Conservation (phyloP, 73 alveolate genomes). For the Paramecium biaurelia region DNA sequence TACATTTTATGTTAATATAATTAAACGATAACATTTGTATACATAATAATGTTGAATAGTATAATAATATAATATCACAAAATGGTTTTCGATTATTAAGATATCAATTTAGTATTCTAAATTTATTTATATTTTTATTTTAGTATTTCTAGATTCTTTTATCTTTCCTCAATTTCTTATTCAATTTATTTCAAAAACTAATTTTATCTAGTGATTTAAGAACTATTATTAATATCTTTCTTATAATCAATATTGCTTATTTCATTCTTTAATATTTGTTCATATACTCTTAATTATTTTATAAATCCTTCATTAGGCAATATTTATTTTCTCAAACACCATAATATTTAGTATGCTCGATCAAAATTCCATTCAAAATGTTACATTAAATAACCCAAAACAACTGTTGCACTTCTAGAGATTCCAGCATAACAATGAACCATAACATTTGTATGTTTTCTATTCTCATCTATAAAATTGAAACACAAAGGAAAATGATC, state of each 20-base stretch:
- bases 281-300: slow-evolving; percentile 62
- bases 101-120: neutral
- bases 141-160: neutral
- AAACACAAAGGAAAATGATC: neutral
- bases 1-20: neutral
- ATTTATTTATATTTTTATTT: neutral
- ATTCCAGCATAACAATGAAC: slow-evolving; percentile 77
- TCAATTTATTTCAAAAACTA: neutral
- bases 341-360: slow-evolving; percentile 63
- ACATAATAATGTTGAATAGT: neutral
- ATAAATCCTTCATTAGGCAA: slow-evolving; percentile 73
- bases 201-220: neutral
- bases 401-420: slow-evolving; percentile 70
- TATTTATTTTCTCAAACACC: slow-evolving; percentile 60
- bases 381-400: slow-evolving; percentile 69
- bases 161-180: slow-evolving; percentile 27
- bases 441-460: slow-evolving; percentile 57
- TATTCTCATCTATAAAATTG: neutral
- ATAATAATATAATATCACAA: neutral
- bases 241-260: neutral
- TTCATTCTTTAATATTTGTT: neutral
- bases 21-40: neutral
- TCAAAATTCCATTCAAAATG: slow-evolving; percentile 46
- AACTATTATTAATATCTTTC: neutral
- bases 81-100: neutral